Conservation (phyloP, 2,329 filamentous ascomycete genomes). For the Aspergillaceae sp. region DNA sequence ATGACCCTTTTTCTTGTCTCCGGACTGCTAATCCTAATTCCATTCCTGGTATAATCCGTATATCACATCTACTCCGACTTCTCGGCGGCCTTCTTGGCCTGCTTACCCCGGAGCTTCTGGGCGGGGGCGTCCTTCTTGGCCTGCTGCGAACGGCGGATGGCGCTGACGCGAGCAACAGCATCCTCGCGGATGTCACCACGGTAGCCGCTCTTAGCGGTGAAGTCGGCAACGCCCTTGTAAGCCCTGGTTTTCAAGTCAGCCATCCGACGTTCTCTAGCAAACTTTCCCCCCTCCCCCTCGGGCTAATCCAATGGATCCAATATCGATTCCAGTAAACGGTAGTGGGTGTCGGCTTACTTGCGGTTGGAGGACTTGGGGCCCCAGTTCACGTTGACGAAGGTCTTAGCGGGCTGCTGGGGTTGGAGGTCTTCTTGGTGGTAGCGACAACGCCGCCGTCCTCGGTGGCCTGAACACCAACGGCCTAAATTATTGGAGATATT, state of each 20-base stretch:
- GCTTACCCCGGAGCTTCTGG: conserved; percentile 67
- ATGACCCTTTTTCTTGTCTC: background rate
- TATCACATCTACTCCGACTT: conserved; percentile 24
- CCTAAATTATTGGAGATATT: conserved; percentile 43
- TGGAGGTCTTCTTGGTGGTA: conserved; percentile 72
- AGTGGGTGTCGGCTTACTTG: conserved; percentile 53
- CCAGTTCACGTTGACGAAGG: conserved; percentile 58
- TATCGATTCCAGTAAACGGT: background rate
- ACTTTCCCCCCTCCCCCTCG: no score
- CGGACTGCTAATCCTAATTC: background rate
- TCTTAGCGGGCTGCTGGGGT: conserved; percentile 64
- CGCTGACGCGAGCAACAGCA: conserved; percentile 79
- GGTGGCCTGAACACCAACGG: conserved; percentile 66
- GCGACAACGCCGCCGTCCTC: conserved; percentile 75
- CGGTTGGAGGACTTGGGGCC: conserved; percentile 63
- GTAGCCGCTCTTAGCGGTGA: conserved; percentile 77
- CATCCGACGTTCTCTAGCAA: conserved; percentile 1
- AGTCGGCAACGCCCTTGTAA: conserved; percentile 80
- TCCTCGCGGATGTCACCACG: conserved; percentile 65
- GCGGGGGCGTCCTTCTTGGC: conserved; percentile 66
- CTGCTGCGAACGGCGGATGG: conserved; percentile 71
- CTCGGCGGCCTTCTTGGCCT: conserved; percentile 60
- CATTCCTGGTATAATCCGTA: background rate
- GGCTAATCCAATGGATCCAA: no score
- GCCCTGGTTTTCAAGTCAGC: conserved; percentile 48